phyloP scores from a whole-genome alignment of 2,329 filamentous ascomycete species.

The Orbilia brochopaga region DNA sequence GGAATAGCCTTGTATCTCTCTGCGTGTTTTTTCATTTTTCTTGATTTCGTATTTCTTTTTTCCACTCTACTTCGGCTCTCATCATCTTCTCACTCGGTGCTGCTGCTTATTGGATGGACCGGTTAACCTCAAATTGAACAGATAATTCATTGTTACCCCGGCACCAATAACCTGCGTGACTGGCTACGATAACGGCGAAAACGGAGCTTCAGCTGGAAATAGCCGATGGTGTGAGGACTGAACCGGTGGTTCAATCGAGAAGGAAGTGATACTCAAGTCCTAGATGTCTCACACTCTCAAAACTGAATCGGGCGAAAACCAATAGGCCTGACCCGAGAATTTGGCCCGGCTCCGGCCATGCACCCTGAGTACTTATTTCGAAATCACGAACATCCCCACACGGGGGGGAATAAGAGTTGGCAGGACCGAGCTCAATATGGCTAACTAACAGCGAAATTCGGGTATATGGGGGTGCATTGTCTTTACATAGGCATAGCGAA shows the following conservation, averaged over 20 bases:
- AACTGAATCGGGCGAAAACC: conserved; percentile 47
- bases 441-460: not conserved
- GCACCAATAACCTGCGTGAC: conserved; percentile 24
- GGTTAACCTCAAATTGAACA: conserved; percentile 9
- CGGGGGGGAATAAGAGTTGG: conserved; percentile 40
- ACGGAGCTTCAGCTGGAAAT: conserved; percentile 19
- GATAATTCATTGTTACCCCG: not conserved
- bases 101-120: not conserved
- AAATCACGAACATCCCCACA: conserved; percentile 31
- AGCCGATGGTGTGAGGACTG: conserved; percentile 45
- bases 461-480: conserved; percentile 11
- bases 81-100: too few relatives aligned
- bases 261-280: conserved; percentile 25
- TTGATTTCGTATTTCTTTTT: conserved; percentile 15
- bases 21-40: conserved; percentile 5
- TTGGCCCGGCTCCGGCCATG: conserved; percentile 30
- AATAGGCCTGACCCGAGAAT: conserved; percentile 40
- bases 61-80: not conserved
- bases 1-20: conserved; percentile 10
- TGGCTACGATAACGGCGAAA: conserved; percentile 4
- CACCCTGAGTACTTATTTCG: conserved; percentile 16
- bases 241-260: conserved; percentile 44
- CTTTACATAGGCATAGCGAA: conserved; percentile 24
- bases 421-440: conserved; percentile 28
- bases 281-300: conserved; percentile 44